phyloP scores from a whole-genome alignment of 352 stramenopile species.

The Phytophthora melonis region DNA sequence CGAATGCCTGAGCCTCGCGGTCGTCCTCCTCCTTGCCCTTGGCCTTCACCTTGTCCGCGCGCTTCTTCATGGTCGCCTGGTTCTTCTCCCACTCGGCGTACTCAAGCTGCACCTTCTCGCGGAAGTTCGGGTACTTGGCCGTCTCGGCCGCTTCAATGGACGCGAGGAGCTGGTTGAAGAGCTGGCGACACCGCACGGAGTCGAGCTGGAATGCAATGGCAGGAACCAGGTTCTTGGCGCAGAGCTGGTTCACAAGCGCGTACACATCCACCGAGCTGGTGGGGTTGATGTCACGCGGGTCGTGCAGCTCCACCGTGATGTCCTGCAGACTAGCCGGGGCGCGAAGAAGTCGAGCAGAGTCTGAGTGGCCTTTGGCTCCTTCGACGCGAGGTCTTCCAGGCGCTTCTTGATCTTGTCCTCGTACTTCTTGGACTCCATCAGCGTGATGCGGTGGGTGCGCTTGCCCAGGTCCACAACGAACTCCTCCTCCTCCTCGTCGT shows the following conservation, averaged over 20 bases:
- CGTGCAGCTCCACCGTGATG: constrained; percentile 63
- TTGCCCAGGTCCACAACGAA: constrained; percentile 81
- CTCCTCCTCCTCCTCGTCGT: constrained; percentile 72
- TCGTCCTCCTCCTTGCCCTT: constrained; percentile 92
- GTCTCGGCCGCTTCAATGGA: constrained; percentile 81
- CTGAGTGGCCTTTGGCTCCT: constrained; percentile 91
- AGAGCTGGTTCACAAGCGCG: constrained; percentile 74
- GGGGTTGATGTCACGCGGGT: constrained; percentile 56
- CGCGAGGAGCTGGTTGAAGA: constrained; percentile 83
- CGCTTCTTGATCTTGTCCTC: constrained; percentile 96
- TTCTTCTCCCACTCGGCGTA: constrained; percentile 88
- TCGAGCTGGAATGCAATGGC: constrained; percentile 91
- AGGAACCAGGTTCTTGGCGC: constrained; percentile 68
- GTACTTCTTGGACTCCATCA: constrained; percentile 98
- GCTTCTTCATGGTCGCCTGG: constrained; percentile 93
- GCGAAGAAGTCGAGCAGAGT: constrained; percentile 86
- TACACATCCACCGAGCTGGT: constrained; percentile 78
- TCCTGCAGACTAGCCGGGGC: constrained; percentile 65
- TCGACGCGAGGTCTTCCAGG: constrained; percentile 88
- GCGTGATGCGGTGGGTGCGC: constrained; percentile 93
- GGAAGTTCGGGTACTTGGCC: constrained; percentile 86
- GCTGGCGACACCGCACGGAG: constrained; percentile 86
- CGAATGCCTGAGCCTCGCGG: constrained; percentile 83
- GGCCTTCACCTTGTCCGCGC: constrained; percentile 93
- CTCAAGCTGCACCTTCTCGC: constrained; percentile 95